These are phyloP conservation scores for Rhynchosporium agropyri DNA, from an alignment of 2,329 filamentous ascomycete species.

Conservation along the genomic window DNA sequence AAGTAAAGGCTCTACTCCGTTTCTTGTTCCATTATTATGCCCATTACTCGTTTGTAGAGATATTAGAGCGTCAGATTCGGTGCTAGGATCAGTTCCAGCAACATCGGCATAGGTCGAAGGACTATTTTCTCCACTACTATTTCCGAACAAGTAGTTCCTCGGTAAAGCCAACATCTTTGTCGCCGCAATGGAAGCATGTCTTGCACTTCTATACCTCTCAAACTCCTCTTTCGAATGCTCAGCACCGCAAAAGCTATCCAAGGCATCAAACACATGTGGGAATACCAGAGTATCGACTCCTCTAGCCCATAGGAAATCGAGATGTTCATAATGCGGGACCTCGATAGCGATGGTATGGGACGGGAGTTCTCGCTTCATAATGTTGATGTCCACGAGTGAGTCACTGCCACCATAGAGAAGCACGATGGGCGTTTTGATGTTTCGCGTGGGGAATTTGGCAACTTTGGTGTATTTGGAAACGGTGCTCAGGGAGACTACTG, in stretches of 20 bases:
- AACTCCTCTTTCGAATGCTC: slow-evolving; percentile 63
- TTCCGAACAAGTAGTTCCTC: slow-evolving; percentile 32
- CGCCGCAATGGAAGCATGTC: slow-evolving; percentile 35
- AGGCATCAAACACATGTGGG: slow-evolving; percentile 81
- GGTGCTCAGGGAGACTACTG: slow-evolving; percentile 70
- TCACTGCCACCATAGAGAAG: slow-evolving; percentile 93
- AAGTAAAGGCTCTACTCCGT: slow-evolving; percentile 16
- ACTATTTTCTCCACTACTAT: slow-evolving; percentile 28
- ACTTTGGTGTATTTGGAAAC: slow-evolving; percentile 91
- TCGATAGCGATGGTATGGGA: slow-evolving; percentile 81
- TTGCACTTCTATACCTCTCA: slow-evolving; percentile 51
- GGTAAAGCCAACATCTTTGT: slow-evolving; percentile 23
- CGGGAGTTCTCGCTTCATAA: slow-evolving; percentile 89
- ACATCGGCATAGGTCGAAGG: slow-evolving; percentile 28
- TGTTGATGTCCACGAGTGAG: slow-evolving; percentile 88
- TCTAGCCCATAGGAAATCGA: slow-evolving; percentile 93
- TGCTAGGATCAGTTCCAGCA: slow-evolving; percentile 20
- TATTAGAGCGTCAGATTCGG: slow-evolving; percentile 21
- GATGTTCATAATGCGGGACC: slow-evolving; percentile 91
- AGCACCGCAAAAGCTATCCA: slow-evolving; percentile 69
- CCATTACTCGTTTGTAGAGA: background rate
- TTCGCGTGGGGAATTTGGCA: slow-evolving; percentile 91
- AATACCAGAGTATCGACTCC: slow-evolving; percentile 87
- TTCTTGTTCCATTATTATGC: slow-evolving; percentile 2
- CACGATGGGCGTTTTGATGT: slow-evolving; percentile 94